These are phyloP conservation scores for Colletotrichum trifolii DNA, from an alignment of 2,329 filamentous ascomycete species.

Conservation along the genomic window DNA sequence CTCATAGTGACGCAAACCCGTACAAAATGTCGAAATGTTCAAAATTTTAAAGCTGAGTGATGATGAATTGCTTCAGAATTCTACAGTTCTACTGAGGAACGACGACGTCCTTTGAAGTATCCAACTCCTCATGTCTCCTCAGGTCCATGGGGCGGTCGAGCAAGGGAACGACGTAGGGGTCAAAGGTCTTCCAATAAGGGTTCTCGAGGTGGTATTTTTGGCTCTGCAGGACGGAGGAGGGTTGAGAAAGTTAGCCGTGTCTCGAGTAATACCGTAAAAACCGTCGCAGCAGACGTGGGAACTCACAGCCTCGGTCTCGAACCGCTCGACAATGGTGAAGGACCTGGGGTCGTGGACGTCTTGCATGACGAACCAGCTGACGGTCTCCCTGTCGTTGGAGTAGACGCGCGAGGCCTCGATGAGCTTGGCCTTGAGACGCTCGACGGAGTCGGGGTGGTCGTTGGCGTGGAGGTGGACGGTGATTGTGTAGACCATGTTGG, in stretches of 20 bases:
- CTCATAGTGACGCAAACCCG: no score
- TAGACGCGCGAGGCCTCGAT: slow-evolving; percentile 80
- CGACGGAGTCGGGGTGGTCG: slow-evolving; percentile 70
- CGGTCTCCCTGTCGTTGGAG: slow-evolving; percentile 76
- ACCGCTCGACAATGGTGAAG: slow-evolving; percentile 82
- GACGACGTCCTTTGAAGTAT: slow-evolving; percentile 62
- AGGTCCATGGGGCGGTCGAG: slow-evolving; percentile 77
- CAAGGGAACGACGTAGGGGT: slow-evolving; percentile 77
- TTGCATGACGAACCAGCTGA: slow-evolving; percentile 83
- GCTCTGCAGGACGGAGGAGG: slow-evolving; percentile 46
- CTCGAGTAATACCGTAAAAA: no score
- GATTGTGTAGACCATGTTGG: slow-evolving; percentile 74
- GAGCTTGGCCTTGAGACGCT: slow-evolving; percentile 77
- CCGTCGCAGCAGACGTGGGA: neutral
- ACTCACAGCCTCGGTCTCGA: slow-evolving; percentile 72
- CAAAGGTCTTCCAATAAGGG: slow-evolving; percentile 81
- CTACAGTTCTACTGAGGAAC: slow-evolving; percentile 43
- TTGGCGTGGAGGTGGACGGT: slow-evolving; percentile 78
- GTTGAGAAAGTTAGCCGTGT: no score
- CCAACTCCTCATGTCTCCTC: slow-evolving; percentile 73
- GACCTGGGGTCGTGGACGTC: slow-evolving; percentile 73
- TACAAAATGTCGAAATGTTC: no score
- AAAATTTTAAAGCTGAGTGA: no score
- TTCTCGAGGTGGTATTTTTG: slow-evolving; percentile 75
- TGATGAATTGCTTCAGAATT: neutral